These are phyloP conservation scores for Suhomyces yuchorum DNA, from an alignment of 1,139 yeast genomes.

Conservation along the genomic window DNA sequence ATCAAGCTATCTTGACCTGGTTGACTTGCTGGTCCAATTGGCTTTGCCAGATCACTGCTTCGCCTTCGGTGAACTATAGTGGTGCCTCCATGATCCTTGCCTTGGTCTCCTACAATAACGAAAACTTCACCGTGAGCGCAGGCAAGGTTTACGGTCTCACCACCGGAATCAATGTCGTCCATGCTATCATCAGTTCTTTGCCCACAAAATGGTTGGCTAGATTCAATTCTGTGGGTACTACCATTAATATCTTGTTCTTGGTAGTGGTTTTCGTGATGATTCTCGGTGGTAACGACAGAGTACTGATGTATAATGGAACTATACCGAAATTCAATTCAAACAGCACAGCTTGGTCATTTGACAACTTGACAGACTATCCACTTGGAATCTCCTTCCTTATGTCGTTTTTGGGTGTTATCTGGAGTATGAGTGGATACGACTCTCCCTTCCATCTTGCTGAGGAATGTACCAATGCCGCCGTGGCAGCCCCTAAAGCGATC, in stretches of 20 bases:
- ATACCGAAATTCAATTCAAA: slow-evolving; percentile 54
- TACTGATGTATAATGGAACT: slow-evolving; percentile 21
- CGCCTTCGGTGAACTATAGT: slow-evolving; percentile 67
- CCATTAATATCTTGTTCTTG: slow-evolving; percentile 52
- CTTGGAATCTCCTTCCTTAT: slow-evolving; percentile 61
- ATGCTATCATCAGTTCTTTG: slow-evolving; percentile 50
- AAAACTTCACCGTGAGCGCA: slow-evolving; percentile 19
- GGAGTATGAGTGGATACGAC: slow-evolving; percentile 80
- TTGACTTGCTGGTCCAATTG: slow-evolving; percentile 35
- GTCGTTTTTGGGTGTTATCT: slow-evolving; percentile 66
- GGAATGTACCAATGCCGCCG: slow-evolving; percentile 67
- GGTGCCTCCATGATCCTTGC: slow-evolving; percentile 65
- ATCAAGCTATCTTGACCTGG: slow-evolving; percentile 53
- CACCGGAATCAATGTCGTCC: slow-evolving; percentile 53
- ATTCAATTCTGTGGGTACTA: slow-evolving; percentile 56
- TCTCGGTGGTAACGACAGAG: slow-evolving; percentile 54
- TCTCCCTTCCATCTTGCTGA: slow-evolving; percentile 75
- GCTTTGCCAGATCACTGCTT: slow-evolving; percentile 55
- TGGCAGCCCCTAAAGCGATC: slow-evolving; percentile 68
- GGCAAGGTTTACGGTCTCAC: slow-evolving; percentile 27
- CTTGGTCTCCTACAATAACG: slow-evolving; percentile 36
- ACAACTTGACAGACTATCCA: slow-evolving; percentile 69
- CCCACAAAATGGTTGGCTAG: slow-evolving; percentile 60
- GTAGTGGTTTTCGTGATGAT: slow-evolving; percentile 58
- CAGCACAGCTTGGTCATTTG: slow-evolving; percentile 54